Percentiles rank a stretch among this genome's conserved stretches.
Conservation (phyloP, 371 early-diverging fungal species). For the Basidiobolus meristosporus region DNA sequence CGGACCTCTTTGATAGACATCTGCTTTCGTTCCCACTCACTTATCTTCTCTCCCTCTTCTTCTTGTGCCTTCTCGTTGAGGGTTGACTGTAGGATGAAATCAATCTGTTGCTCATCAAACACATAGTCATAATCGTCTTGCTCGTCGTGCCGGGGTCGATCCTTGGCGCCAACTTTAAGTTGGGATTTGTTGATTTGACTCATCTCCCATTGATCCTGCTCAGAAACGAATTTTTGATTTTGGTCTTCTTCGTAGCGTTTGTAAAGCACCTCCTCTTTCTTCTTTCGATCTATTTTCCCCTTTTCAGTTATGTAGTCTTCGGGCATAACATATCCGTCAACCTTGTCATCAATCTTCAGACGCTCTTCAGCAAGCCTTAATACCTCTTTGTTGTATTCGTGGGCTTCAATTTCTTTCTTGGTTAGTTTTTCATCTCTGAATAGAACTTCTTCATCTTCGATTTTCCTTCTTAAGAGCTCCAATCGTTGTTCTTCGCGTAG, state of each 20-base stretch:
- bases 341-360: constrained; percentile 47
- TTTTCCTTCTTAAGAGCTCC: constrained; percentile 46
- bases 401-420: constrained; percentile 46
- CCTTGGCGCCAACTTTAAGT: constrained; percentile 13
- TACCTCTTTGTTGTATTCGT: constrained; percentile 68
- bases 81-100: constrained; percentile 69
- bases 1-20: constrained; percentile 74
- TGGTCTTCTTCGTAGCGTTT: constrained; percentile 68
- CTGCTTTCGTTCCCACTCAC: constrained; percentile 19
- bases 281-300: constrained; percentile 84
- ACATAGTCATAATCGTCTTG: constrained; percentile 76
- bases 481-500: constrained; percentile 72
- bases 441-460: constrained; percentile 74
- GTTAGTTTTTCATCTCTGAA: constrained; percentile 62
- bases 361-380: constrained; percentile 70
- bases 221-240: constrained; percentile 53
- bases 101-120: constrained; percentile 84
- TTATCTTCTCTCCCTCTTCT: constrained; percentile 26
- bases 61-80: constrained; percentile 26
- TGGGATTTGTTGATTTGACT: constrained; percentile 54
- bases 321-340: constrained; percentile 82
- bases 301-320: constrained; percentile 68
- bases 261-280: constrained; percentile 72
- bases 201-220: constrained; percentile 90
- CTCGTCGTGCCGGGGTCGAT: constrained; percentile 15